Percentiles rank a stretch among this genome's conserved stretches.
These are phyloP conservation scores for Talaromyces amestolkiae DNA, from an alignment of 2,329 filamentous ascomycete species.

Conservation along the genomic window DNA sequence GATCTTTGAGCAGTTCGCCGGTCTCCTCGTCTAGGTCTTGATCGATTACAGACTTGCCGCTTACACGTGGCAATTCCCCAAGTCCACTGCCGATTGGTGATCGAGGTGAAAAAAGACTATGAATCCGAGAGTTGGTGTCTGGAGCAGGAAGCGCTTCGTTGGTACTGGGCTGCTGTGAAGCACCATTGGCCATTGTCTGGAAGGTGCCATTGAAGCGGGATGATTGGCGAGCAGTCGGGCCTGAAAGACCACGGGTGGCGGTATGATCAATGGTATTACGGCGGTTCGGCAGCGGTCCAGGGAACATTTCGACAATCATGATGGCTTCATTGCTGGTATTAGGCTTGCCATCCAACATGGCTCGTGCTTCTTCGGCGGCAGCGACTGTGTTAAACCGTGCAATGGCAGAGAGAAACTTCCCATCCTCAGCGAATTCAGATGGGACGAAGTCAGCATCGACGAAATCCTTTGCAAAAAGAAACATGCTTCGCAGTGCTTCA, in stretches of 20 bases:
- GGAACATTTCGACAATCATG: conserved; percentile 55
- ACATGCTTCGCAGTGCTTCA: conserved; percentile 60
- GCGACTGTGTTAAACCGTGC: conserved; percentile 57
- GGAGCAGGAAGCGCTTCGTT: conserved; percentile 54
- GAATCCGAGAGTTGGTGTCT: conserved; percentile 49
- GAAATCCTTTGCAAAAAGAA: conserved; percentile 64
- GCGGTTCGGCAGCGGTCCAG: conserved; percentile 44
- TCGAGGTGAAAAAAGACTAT: conserved; percentile 60
- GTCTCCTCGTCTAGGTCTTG: conserved; percentile 65
- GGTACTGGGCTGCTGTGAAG: conserved; percentile 46
- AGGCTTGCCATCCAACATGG: conserved; percentile 60
- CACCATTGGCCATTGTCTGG: conserved; percentile 50
- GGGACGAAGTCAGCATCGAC: conserved; percentile 58
- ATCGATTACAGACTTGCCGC: conserved; percentile 63
- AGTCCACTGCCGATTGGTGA: conserved; percentile 58
- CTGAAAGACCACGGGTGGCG: conserved; percentile 34
- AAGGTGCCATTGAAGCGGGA: conserved; percentile 63
- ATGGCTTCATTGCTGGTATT: conserved; percentile 61
- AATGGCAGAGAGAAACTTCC: conserved; percentile 56
- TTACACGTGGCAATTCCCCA: conserved; percentile 51
- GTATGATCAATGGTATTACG: conserved; percentile 56
- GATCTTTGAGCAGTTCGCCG: conserved; percentile 60
- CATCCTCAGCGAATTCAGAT: conserved; percentile 55
- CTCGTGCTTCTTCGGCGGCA: conserved; percentile 59
- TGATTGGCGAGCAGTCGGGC: conserved; percentile 47